Evolutionary conservation across 352 stramenopile genomes (phyloP), one percentile per base, ranked within the genome.

Genomic region (Pythium dissimile): DNA sequence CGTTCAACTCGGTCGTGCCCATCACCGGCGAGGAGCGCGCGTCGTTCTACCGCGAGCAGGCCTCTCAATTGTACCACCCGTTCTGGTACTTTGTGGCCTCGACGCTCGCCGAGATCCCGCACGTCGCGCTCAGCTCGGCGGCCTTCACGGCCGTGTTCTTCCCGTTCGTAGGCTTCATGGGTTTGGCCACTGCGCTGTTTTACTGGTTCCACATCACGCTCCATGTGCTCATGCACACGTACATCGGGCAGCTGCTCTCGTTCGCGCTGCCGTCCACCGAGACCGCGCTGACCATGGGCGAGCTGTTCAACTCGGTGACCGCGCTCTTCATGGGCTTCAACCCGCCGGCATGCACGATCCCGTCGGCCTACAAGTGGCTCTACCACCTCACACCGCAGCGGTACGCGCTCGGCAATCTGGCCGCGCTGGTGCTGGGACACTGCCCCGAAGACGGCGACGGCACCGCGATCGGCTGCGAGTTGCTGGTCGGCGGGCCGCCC

Each of bases 31-130:
- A 75, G 41, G 83, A 96, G 55, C 71, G 89, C n/a, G 83, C 90
- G 38, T 83, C 92, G 28, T 98, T 94, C 59, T 98, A 98, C 76
- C 75, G 91, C 12, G 92, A 98, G 58, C 88, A 94, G 24, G 80
- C 85, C n/a, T 80, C 88, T 12, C 60, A 92, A 54, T 97, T 95
- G 64, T 98, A 98, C 61, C 72, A 86, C 41, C 64, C 84, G 20
- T 53, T 78, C 2, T 84, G 87, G 60, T 93, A 97, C 54, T 82
- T 80, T 30, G 57, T 96, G 15, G 78, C 37, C 21, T 45, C 77
- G 38, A 85, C 72, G 62, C 70, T 34, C 5, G 48, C 48, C 2
- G 89, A 97, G 70, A 69, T 76, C 43, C 68, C 68, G 15, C 66
- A 73, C 51, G 47, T 68, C 5, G 70, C 41, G 13, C 12, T 55